Evolutionary conservation across 208 protist genomes (phyloP), one percentile per base, ranked within the genome.

Genomic region (Trypanosoma lewisi): DNA sequence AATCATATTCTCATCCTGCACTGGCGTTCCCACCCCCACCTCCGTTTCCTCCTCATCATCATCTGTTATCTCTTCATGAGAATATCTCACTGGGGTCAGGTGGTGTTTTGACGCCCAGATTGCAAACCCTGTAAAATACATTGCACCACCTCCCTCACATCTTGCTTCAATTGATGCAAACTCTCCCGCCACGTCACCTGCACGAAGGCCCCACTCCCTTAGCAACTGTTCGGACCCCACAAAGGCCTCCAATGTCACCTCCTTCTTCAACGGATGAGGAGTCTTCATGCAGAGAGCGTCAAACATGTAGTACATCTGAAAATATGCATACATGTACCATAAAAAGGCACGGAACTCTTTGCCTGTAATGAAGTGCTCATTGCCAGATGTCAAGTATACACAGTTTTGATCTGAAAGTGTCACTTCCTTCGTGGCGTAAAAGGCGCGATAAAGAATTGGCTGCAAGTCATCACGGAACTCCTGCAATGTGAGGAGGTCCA

Each of bases 301-400:
- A 57, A 92, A 92, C 82, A 92, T 90, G 30, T 85, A 80, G 58
- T 83, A 94, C 47, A 92, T 53, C 67, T 92, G 74, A 63, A 91
- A 82, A 70, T 89, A 91, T 2, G 70, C 70, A 72, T 82, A 86
- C 25, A 94, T 54, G 58, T 89, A 90, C 11, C 60, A 70, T 25
- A 94, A 53, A 27, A 89, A 83, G 2, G 68, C 64, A 41, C 80
- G 58, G 34, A 94, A 73, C 72, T 91, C 79, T 4, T 8, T 12
- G 2, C 61, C 62, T 25, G 72, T 55, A 19, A 89, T 65, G 54
- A 91, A 67, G 53, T 79, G 78, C 55, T 93, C 81, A 42, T 61
- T 31, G 1, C 62, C 50, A n/a, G 56, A 64, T 17, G 80, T 74
- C 14, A 85, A 54, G 39, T 83, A 57, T 75, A 84, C 54, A 0